Evolutionary conservation across 1,139 yeast genomes (phyloP).

Genomic region (Magnusiomyces fungicola): DNA sequence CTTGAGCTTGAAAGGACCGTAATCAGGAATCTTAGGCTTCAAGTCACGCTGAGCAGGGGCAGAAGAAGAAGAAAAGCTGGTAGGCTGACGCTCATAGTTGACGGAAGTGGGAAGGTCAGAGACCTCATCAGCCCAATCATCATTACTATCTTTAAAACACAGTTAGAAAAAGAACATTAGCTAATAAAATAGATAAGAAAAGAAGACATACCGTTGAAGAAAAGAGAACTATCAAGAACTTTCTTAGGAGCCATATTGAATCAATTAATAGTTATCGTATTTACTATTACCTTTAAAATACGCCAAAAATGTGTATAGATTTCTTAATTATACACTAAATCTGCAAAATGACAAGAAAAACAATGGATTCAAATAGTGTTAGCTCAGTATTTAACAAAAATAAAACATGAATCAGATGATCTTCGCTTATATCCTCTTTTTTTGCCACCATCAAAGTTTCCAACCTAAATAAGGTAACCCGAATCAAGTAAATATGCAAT

Average conservation of each 20-base stretch:
- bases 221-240: conserved; percentile 1
- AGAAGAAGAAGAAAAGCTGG: neutral
- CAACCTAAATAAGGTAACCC: too few relatives aligned
- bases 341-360: neutral
- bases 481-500: too few relatives aligned
- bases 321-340: neutral
- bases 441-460: too few relatives aligned
- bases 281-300: too few relatives aligned
- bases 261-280: too few relatives aligned
- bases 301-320: neutral
- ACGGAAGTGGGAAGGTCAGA: conserved; percentile 13
- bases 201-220: neutral
- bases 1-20: conserved; percentile 86
- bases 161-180: too few relatives aligned
- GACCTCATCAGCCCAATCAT: conserved; percentile 17
- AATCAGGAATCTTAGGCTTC: conserved; percentile 82
- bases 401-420: too few relatives aligned
- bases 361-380: neutral
- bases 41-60: conserved; percentile 17
- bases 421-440: too few relatives aligned
- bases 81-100: conserved; percentile 8
- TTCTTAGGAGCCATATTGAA: conserved; percentile 11
- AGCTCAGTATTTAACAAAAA: neutral
- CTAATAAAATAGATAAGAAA: neutral
- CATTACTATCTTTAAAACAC: neutral